A percentile compares a stretch with the other conserved stretches of the same genome.
Evolutionary conservation across 495 filamentous ascomycete genomes (phyloP).

Genomic region (Talaromyces liani): DNA sequence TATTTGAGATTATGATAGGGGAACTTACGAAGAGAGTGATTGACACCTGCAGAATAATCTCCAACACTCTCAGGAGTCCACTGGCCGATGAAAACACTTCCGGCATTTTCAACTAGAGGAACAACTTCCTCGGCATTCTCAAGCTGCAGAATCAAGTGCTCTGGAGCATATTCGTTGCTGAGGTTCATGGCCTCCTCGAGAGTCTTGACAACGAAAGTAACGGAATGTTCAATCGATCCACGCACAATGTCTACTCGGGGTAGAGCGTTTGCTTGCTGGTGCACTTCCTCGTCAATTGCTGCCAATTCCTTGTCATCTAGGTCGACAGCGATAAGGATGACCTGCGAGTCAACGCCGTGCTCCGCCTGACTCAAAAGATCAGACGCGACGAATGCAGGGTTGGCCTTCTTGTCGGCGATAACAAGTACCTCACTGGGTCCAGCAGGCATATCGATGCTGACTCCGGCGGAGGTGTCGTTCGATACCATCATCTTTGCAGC

Average conservation of each 20-base stretch:
- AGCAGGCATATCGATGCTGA: constrained; percentile 97
- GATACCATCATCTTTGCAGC: constrained; percentile 96
- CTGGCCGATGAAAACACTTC: constrained; percentile 86
- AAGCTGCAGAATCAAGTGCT: constrained; percentile 92
- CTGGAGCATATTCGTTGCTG: constrained; percentile 93
- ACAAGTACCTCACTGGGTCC: constrained; percentile 96
- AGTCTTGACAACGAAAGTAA: constrained; percentile 74
- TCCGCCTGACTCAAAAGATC: constrained; percentile 94
- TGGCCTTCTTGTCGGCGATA: constrained; percentile 82
- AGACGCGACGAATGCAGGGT: constrained; percentile 90
- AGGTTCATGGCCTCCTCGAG: constrained; percentile 78
- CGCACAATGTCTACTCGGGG: constrained; percentile 89
- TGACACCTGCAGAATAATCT: constrained; percentile 95
- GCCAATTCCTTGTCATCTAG: constrained; percentile 60
- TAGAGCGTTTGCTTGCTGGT: constrained; percentile 78
- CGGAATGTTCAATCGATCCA: constrained; percentile 83
- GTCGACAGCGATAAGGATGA: constrained; percentile 82
- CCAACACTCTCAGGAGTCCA: constrained; percentile 98
- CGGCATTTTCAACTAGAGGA: constrained; percentile 81
- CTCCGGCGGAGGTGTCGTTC: constrained; percentile 91
- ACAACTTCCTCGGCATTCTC: constrained; percentile 63
- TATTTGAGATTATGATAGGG: background rate
- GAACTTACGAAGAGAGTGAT: constrained; percentile 88
- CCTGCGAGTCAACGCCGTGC: constrained; percentile 92
- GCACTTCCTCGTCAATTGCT: constrained; percentile 86